Base-by-base conservation (phyloP, 345 rosid species). In the Bruguiera gymnorhiza region DNA sequence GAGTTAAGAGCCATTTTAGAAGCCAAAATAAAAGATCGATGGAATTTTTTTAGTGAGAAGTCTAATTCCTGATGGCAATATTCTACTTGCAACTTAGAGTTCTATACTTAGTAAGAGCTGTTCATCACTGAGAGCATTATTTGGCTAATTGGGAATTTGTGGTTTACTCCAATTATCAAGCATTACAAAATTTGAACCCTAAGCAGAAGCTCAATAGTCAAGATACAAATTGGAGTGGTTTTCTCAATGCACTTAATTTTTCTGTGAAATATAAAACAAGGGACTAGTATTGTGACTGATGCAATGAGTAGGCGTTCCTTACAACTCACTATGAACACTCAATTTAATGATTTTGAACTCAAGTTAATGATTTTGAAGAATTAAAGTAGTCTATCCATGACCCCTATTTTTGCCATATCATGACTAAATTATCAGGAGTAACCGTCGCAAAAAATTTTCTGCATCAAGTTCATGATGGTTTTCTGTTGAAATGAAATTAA, bases 341-440 rank as follows among this genome's bases (percentile, higher is more conserved):
- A 27, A 27, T 27, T 27, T 27, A 27, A 27, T 1, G 29, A 27
- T 27, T 27, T 27, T 78, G 48, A 52, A 65, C 21, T 19, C 60
- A 65, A 61, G 6, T 77, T 9, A 63, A 26, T 2, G 30, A 60
- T 21, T 73, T 64, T 61, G 68, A 73, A 48, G 37, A 68, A 15
- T 7, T 53, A 37, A 70, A 64, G 56, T 66, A 71, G 6, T 43
- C 54, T 16, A 2, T 16, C 15, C 16, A 7, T 2, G 69, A 71
- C 54, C 63, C 67, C 6, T 53, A 64, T 55, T 77, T 73, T 15
- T 18, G 27, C 21, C 34, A 64, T 18, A 46, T 69, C 6, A 19
- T 63, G 10, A 30, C 6, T 11, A 31, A 53, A 54, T 39, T 63
- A 11, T 19, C 6, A 3, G 16, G 62, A 0, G 4, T 0, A 32